Base-by-base conservation (phyloP, 768 basidiomycete genomes). In the Crassisporium funariophilum region DNA sequence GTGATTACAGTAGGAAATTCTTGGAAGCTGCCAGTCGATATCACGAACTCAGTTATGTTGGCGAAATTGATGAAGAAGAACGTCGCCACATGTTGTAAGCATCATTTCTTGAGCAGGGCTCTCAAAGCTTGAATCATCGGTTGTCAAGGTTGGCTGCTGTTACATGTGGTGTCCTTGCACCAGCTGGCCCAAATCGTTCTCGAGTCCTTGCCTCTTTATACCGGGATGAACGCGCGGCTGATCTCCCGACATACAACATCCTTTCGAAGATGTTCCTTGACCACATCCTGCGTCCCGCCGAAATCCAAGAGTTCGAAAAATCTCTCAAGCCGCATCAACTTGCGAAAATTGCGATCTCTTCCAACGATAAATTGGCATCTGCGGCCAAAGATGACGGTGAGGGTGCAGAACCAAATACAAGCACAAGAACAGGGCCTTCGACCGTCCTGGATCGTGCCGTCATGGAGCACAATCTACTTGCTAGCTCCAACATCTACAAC, bases 201-300 rank as follows among this genome's bases (percentile, higher is more conserved):
- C 85, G 97, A 23, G 78, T 97, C 11, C 79, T 99, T 45, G 91
- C 94, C 6, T 86, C 95, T 20, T 77, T 99, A 38, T 95, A 91
- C 63, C 82, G 97, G 38, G 97, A 99, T 63, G 97, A 98, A 61
- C 85, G 97, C 29, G 85, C 91, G 0, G 60, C 76, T 20, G 82
- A 89, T 17, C 82, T 95, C 3, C 79, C 86, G 5, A 85, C 88
- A 10, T 87, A 85, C 72, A 88, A 90, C 60, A 94, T 99, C 64
- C 82, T 99, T 19, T 85, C 88, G 27, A 98, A 98, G 65, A 98
- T 98, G 95, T 94, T 97, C 70, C 84, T 98, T 52, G 97, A 98
- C 62, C 94, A 93, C 55, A 98, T 99, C 62, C 81, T 99, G 40
- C 88, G 94, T 35, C 78, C 93, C 1, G 75, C 81, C 35, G 95